Evolutionary conservation across 2,329 filamentous ascomycete species (phyloP).

Genomic region (Didymella pomorum): DNA sequence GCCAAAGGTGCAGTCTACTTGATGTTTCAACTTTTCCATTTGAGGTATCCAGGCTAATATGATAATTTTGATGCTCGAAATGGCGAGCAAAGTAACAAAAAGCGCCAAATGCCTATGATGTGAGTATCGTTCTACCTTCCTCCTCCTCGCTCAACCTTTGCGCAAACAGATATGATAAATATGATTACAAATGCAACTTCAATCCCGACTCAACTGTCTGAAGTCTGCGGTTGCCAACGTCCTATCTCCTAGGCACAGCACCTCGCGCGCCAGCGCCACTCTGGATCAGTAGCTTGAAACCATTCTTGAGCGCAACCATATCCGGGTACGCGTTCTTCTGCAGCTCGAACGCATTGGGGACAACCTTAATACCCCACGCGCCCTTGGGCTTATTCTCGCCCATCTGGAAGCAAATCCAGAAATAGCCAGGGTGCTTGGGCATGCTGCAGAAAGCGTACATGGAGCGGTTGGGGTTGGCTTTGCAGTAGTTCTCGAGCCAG

Average conservation of each 20-base stretch:
- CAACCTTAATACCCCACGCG: conserved; percentile 85
- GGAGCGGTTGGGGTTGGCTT: conserved; percentile 92
- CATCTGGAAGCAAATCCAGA: conserved; percentile 95
- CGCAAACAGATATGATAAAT: background rate
- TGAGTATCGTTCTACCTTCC: background rate
- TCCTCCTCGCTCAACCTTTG: background rate
- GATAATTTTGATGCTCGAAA: background rate
- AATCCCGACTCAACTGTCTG: background rate
- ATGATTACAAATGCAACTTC: conserved; percentile 17
- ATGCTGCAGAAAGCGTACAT: conserved; percentile 97
- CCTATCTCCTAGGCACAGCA: conserved; percentile 10
- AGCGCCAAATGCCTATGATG: background rate
- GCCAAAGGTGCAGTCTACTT: no score
- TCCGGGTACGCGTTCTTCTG: conserved; percentile 90
- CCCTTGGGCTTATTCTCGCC: conserved; percentile 76
- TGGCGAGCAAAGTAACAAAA: background rate
- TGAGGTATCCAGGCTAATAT: background rate
- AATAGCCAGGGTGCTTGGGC: conserved; percentile 89
- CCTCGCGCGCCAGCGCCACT: conserved; percentile 15
- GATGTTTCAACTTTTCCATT: background rate
- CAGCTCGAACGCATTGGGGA: conserved; percentile 92
- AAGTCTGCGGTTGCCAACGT: background rate
- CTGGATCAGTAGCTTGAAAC: conserved; percentile 84
- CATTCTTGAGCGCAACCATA: conserved; percentile 94
- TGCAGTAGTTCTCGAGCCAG: conserved; percentile 95